Evolutionary conservation across 2,329 filamentous ascomycete genomes (phyloP).

Genomic region (Arthrobotrys sinensis): DNA sequence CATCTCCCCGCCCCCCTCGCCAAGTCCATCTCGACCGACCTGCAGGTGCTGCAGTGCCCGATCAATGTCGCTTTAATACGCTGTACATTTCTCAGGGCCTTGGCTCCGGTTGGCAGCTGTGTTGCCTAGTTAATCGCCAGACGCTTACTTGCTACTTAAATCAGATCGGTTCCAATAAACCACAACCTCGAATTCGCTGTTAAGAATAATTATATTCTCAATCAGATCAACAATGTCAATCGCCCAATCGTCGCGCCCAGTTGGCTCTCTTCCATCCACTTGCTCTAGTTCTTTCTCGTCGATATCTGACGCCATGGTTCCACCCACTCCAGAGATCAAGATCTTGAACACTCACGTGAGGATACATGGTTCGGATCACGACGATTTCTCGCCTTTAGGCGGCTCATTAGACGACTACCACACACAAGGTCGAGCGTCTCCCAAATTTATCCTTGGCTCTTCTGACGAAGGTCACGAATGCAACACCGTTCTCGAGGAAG

Average conservation of each 20-base stretch:
- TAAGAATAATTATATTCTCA: constrained; percentile 3
- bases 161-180: constrained; percentile 14
- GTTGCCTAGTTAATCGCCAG: constrained; percentile 52
- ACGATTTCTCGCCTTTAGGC: constrained; percentile 53
- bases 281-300: constrained; percentile 60
- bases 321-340: constrained; percentile 60
- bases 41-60: constrained; percentile 38
- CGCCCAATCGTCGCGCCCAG: constrained; percentile 35
- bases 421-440: constrained; percentile 35
- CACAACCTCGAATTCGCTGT: background rate
- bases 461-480: constrained; percentile 63
- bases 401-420: constrained; percentile 53
- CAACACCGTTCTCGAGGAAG: constrained; percentile 68
- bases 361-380: constrained; percentile 54
- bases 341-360: constrained; percentile 42
- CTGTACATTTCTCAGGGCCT: constrained; percentile 57
- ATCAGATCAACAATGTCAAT: constrained; percentile 47
- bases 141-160: constrained; percentile 20
- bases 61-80: constrained; percentile 59
- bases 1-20: constrained; percentile 50
- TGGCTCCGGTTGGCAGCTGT: constrained; percentile 55
- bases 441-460: constrained; percentile 56
- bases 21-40: constrained; percentile 60
- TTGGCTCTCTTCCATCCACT: constrained; percentile 53
- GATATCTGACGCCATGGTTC: constrained; percentile 59